These are phyloP conservation scores for Hypoxylon rickii DNA, from an alignment of 495 filamentous ascomycete genomes.

Conservation along the genomic window DNA sequence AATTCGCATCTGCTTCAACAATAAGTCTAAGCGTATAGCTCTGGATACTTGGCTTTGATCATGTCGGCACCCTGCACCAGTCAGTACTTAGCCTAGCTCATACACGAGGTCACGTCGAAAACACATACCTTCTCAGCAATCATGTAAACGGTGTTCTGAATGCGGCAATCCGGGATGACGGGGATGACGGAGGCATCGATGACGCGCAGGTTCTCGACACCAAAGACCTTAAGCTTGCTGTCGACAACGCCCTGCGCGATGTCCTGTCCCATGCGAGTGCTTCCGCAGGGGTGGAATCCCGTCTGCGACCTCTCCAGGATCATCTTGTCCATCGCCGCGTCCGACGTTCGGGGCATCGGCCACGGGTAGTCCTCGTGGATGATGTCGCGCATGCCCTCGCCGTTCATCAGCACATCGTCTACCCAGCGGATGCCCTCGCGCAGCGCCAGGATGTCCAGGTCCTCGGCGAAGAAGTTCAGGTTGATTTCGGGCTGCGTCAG, in stretches of 20 bases:
- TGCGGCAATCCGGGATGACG: slow-evolving; percentile 51
- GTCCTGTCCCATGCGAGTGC: slow-evolving; percentile 55
- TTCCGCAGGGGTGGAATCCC: slow-evolving; percentile 64
- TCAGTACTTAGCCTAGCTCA: slow-evolving; percentile 16
- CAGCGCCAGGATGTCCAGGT: slow-evolving; percentile 61
- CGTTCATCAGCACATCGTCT: slow-evolving; percentile 59
- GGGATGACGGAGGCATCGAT: slow-evolving; percentile 55
- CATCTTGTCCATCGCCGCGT: slow-evolving; percentile 61
- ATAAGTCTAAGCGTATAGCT: slow-evolving; percentile 38
- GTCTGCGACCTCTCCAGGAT: slow-evolving; percentile 64
- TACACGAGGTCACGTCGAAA: background rate
- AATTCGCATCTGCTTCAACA: no score
- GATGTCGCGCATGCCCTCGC: slow-evolving; percentile 63
- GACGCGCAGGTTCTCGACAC: slow-evolving; percentile 56
- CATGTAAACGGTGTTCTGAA: slow-evolving; percentile 60
- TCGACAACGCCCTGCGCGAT: slow-evolving; percentile 61
- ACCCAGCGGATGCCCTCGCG: slow-evolving; percentile 60
- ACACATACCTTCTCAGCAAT: slow-evolving; percentile 55
- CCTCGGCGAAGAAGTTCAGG: slow-evolving; percentile 62
- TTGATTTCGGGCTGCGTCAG: slow-evolving; percentile 61
- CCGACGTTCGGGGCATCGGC: slow-evolving; percentile 60
- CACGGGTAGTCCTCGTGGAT: slow-evolving; percentile 60
- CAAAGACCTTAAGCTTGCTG: slow-evolving; percentile 57
- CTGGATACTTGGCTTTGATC: slow-evolving; percentile 49
- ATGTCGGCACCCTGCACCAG: slow-evolving; percentile 49